These are phyloP conservation scores for Aotearoamyces nothofagi DNA, from an alignment of 2,329 filamentous ascomycete species.

Conservation along the genomic window DNA sequence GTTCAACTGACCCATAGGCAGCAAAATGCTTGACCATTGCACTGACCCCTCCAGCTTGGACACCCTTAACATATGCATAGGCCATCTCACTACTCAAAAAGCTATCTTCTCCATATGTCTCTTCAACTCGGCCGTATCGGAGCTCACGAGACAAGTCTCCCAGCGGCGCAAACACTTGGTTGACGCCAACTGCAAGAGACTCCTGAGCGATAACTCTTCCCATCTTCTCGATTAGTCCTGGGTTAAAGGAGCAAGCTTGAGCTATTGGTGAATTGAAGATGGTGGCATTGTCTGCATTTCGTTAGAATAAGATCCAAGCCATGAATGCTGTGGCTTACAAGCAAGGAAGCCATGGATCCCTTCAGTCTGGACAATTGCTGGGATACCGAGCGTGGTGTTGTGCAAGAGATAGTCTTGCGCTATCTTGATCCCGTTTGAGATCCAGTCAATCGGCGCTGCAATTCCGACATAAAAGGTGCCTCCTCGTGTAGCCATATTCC, in stretches of 20 bases:
- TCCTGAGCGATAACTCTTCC: conserved; percentile 49
- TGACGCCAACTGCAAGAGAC: conserved; percentile 50
- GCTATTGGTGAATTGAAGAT: conserved; percentile 69
- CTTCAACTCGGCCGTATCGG: conserved; percentile 59
- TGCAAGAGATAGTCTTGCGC: conserved; percentile 56
- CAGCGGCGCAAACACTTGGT: conserved; percentile 58
- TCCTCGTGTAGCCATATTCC: conserved; percentile 35
- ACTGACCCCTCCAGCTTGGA: conserved; percentile 50
- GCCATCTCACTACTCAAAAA: conserved; percentile 54
- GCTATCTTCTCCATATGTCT: conserved; percentile 56
- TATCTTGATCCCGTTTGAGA: conserved; percentile 44
- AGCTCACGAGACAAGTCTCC: conserved; percentile 57
- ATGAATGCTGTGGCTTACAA: too few species aligned
- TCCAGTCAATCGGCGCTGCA: conserved; percentile 45
- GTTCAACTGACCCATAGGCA: conserved; percentile 52
- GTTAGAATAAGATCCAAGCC: too few species aligned
- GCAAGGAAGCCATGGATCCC: conserved; percentile 60
- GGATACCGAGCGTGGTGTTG: conserved; percentile 54
- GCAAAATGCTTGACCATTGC: conserved; percentile 67
- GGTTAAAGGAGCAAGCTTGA: conserved; percentile 57
- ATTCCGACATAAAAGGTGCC: conserved; percentile 61
- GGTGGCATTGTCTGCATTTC: conserved; percentile 60
- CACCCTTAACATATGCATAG: conserved; percentile 41
- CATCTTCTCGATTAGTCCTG: conserved; percentile 49
- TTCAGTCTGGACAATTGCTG: conserved; percentile 59